Evolutionary conservation across 305 asterid species (phyloP).

Genomic region (Fraxinus ornus): DNA sequence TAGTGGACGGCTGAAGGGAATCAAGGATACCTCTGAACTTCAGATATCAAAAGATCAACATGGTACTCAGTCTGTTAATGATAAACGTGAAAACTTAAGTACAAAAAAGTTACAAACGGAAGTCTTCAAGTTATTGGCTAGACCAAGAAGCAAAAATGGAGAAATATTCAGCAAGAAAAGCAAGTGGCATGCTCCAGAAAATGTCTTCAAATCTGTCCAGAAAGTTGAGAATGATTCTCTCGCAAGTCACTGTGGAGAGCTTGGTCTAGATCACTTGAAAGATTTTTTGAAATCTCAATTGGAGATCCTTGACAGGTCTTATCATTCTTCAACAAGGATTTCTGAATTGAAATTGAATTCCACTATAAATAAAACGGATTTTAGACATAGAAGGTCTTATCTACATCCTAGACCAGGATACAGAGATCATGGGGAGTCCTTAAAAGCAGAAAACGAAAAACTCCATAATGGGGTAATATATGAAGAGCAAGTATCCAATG

Average conservation of each 20-base stretch:
- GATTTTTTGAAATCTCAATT: conserved; percentile 11
- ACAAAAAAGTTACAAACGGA: conserved; percentile 13
- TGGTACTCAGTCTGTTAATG: conserved; percentile 2
- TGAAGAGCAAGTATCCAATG: conserved; percentile 12
- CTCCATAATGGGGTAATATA: background rate
- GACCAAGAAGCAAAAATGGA: background rate
- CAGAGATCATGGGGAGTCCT: conserved; percentile 16
- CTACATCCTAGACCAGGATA: conserved; percentile 10
- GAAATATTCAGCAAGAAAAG: conserved; percentile 8
- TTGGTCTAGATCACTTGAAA: conserved; percentile 20
- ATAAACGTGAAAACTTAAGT: conserved; percentile 22
- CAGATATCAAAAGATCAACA: conserved; percentile 16
- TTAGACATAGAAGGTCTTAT: conserved; percentile 16
- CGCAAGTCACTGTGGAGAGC: conserved; percentile 14
- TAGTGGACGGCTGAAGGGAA: conserved; percentile 26
- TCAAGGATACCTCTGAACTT: conserved; percentile 19
- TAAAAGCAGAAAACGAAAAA: conserved; percentile 26
- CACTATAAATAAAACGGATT: conserved; percentile 19
- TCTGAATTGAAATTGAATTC: conserved; percentile 29
- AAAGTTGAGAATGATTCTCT: conserved; percentile 28
- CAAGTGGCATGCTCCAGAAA: conserved; percentile 17
- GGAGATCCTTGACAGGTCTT: conserved; percentile 22
- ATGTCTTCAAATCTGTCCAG: conserved; percentile 31
- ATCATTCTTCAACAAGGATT: conserved; percentile 22
- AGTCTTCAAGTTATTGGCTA: conserved; percentile 4